phyloP scores from a whole-genome alignment of 192 early-diverging fungal species.

The Neocallimastix lanati region DNA sequence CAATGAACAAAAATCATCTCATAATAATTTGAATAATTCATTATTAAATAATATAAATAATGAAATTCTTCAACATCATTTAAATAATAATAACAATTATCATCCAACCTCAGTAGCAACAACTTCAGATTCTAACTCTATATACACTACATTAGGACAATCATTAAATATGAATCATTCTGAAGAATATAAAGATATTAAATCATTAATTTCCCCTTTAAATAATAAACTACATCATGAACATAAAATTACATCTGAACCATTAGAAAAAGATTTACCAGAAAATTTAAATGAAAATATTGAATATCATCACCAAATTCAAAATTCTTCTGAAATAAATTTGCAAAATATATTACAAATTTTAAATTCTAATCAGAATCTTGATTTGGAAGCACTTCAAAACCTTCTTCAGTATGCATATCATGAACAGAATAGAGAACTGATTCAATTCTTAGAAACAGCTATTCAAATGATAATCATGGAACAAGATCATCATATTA shows the following conservation, averaged over 20 bases:
- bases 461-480: background rate
- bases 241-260: background rate
- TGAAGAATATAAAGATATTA: background rate
- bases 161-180: background rate
- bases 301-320: background rate
- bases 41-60: background rate
- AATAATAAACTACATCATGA: background rate
- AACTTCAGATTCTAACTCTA: background rate
- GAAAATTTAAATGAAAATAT: background rate
- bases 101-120: background rate
- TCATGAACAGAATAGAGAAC: background rate
- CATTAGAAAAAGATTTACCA: background rate
- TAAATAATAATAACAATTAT: background rate
- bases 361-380: background rate
- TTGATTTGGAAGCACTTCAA: background rate
- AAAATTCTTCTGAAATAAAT: background rate
- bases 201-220: background rate
- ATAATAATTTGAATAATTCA: background rate
- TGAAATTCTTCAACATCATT: background rate
- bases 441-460: background rate
- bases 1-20: background rate
- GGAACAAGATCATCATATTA: background rate
- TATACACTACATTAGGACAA: background rate
- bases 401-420: background rate
- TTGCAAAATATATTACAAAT: background rate